Conservation (phyloP, 2,329 filamentous ascomycete species). For the Cladobotryum protrusum region DNA sequence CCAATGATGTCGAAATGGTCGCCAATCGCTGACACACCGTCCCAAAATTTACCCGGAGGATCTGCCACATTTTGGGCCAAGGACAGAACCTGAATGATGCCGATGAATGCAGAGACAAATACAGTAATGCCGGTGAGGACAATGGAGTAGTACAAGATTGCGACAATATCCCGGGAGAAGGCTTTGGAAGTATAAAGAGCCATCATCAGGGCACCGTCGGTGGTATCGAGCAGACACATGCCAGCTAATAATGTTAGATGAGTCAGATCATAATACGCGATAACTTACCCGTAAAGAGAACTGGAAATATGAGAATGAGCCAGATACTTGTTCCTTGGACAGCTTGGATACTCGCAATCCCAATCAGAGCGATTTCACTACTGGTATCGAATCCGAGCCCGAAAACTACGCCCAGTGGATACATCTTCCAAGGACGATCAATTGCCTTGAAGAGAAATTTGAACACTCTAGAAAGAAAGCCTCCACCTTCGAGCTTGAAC, state of each 20-base stretch:
- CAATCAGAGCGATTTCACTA: constrained; percentile 85
- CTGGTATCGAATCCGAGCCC: constrained; percentile 94
- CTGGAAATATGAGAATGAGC: constrained; percentile 87
- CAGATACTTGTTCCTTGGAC: constrained; percentile 83
- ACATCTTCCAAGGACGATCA: constrained; percentile 89
- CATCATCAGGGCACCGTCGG: constrained; percentile 93
- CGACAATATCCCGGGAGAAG: constrained; percentile 74
- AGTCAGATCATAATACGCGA: background rate
- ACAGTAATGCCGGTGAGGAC: constrained; percentile 81
- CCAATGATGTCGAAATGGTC: constrained; percentile 84
- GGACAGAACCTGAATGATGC: constrained; percentile 75
- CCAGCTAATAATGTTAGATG: constrained; percentile 49
- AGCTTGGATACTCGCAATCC: constrained; percentile 82
- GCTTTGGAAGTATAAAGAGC: constrained; percentile 77
- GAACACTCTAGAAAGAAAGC: constrained; percentile 66
- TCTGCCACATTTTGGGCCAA: constrained; percentile 70
- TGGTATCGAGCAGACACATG: constrained; percentile 92
- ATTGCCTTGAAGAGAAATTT: constrained; percentile 70
- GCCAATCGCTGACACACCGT: constrained; percentile 68
- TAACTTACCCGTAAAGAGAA: constrained; percentile 71
- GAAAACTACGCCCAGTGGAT: constrained; percentile 80
- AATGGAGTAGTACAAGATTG: constrained; percentile 89
- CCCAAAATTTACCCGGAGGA: constrained; percentile 77
- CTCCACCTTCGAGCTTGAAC: constrained; percentile 69
- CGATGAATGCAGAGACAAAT: constrained; percentile 77